Percentiles rank a stretch among this genome's conserved stretches.
Conservation (phyloP, 257 asterid genomes). For the Anisodus tanguticus region DNA sequence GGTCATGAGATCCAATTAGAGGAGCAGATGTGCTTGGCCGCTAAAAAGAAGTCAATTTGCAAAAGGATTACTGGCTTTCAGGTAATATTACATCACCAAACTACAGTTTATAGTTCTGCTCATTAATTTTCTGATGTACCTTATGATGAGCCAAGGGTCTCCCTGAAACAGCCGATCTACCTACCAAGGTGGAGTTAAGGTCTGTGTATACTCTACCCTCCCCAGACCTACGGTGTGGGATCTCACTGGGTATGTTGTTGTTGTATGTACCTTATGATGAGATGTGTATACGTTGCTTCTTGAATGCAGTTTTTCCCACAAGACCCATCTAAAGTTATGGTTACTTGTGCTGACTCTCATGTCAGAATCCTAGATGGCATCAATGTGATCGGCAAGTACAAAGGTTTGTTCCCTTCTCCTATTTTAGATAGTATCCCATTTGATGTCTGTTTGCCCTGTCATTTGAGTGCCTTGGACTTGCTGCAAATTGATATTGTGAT, state of each 20-base stretch:
- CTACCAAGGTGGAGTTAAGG: too few species aligned
- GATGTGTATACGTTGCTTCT: not conserved
- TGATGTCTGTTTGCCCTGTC: not conserved
- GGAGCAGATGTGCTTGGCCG: conserved; percentile 59
- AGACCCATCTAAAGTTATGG: conserved; percentile 73
- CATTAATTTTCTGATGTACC: not conserved
- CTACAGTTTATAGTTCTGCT: conserved; percentile 26
- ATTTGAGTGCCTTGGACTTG: not conserved
- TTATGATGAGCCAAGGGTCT: not conserved
- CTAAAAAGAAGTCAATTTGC: conserved; percentile 80
- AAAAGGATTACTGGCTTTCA: conserved; percentile 89
- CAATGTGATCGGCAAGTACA: conserved; percentile 71
- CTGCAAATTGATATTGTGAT: conserved; percentile 9
- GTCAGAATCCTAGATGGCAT: conserved; percentile 67
- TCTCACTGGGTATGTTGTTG: too few species aligned
- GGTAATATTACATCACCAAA: conserved; percentile 51
- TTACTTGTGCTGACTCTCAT: conserved; percentile 80
- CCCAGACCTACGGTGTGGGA: too few species aligned
- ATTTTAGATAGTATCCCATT: not conserved
- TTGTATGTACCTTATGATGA: not conserved
- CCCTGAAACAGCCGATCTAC: too few species aligned
- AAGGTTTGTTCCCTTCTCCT: conserved; percentile 50
- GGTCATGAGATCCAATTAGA: conserved; percentile 75
- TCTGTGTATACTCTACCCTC: too few species aligned
- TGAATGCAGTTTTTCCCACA: conserved; percentile 75